Base-by-base conservation (phyloP, 768 basidiomycete genomes). In the Panaeolus papilionaceus region DNA sequence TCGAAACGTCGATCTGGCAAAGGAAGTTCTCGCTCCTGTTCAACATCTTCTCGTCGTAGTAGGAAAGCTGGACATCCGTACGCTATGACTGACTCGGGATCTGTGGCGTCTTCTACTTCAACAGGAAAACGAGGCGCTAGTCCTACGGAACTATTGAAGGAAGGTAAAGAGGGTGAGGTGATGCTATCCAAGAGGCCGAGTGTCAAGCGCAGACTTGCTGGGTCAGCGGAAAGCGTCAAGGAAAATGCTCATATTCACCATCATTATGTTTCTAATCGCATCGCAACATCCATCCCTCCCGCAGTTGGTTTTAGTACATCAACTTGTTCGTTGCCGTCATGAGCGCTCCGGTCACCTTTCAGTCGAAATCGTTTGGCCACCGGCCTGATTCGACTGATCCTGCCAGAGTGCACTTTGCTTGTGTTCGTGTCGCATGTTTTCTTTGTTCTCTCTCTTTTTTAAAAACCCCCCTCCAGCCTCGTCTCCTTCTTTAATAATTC, bases 91-190 rank as follows among this genome's bases (percentile, higher is more conserved):
- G 44, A 64, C 40, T 45, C 64, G 45, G 65, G 66, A 38, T 67
- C 66, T 54, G 68, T 71, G 8, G 71, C 71, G 2, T 75, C 78
- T 26, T 76, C 81, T 11, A 80, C 80, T 38, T 78, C 81, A 3
- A 84, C 81, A 61, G 85, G 86, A 58, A 93, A 93, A 77, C 85
- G 92, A 23, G 85, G 85, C 2, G 87, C 89, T 38, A 92, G 91
- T 71, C 91, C 92, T 45, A 90, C 90, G 11, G 91, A 92, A 77
- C 78, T 91, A 64, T 76, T 80, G 65, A 89, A 85, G 75, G 87
- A 91, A 77, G 87, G 86, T 65, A 85, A 80, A 71, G 82, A 80
- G 47, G 90, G 89, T 3, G 86, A 85, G 39, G 75, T 84, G 63
- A 79, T 84, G 64, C 79, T 87, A 66, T 83, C 86, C 37, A 93